phyloP scores from a whole-genome alignment of 768 basidiomycete species.

The Lactarius sp. region DNA sequence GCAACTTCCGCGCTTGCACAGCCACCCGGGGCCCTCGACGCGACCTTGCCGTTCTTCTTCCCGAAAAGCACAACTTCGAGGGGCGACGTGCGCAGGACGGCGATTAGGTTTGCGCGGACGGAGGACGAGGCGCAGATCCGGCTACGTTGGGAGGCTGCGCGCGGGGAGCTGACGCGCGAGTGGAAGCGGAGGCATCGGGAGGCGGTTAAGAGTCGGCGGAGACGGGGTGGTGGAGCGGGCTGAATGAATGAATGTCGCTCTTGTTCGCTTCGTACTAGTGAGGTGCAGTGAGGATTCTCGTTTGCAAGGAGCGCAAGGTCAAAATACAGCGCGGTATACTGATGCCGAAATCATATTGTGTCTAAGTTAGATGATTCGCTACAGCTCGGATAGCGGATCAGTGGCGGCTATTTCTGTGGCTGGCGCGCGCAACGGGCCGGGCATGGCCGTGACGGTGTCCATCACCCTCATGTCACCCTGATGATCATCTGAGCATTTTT shows the following conservation, averaged over 20 bases:
- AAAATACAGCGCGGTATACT: too few species aligned
- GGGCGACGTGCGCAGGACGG: conserved; percentile 31
- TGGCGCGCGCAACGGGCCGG: too few species aligned
- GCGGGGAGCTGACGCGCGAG: conserved; percentile 60
- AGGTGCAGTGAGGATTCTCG: too few species aligned
- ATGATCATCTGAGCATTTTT: too few species aligned
- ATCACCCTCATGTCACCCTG: too few species aligned
- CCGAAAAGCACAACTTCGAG: not conserved
- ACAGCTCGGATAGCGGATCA: too few species aligned
- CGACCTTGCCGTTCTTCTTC: conserved; percentile 23
- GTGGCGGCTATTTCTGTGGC: too few species aligned
- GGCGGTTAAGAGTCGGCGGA: conserved; percentile 58
- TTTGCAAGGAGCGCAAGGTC: too few species aligned
- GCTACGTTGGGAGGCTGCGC: conserved; percentile 64
- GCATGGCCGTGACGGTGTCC: too few species aligned
- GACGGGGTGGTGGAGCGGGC: conserved; percentile 46
- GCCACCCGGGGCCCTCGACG: conserved; percentile 3
- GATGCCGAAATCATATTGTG: too few species aligned
- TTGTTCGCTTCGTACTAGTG: not conserved
- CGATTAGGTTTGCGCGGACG: conserved; percentile 44
- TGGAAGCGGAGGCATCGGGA: conserved; percentile 79
- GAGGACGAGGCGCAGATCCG: conserved; percentile 57
- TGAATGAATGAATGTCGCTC: conserved; percentile 24
- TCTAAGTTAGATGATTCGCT: too few species aligned
- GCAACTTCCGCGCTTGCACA: not conserved